These are phyloP conservation scores for Wallacemonas rigidus DNA, from an alignment of 208 protist species.

Conservation along the genomic window DNA sequence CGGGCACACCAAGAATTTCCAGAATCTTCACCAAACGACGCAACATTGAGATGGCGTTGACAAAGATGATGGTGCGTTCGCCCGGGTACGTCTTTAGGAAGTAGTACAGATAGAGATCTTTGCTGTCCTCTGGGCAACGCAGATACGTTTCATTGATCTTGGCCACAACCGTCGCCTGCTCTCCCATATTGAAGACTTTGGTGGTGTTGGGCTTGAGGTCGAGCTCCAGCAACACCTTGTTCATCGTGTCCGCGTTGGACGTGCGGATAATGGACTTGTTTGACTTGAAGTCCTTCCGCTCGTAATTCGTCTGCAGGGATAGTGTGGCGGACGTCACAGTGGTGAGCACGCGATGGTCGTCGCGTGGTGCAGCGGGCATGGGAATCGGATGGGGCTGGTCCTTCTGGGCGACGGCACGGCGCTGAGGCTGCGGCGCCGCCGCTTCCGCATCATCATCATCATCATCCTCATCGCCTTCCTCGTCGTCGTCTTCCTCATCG, in stretches of 20 bases:
- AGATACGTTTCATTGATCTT: conserved; percentile 93
- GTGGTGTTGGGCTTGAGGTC: conserved; percentile 73
- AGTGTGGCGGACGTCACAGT: conserved; percentile 92
- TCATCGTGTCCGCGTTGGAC: conserved; percentile 78
- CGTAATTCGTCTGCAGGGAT: conserved; percentile 90
- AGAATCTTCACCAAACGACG: conserved; percentile 93
- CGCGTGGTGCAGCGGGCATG: conserved; percentile 75
- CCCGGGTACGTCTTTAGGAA: conserved; percentile 88
- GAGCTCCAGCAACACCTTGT: conserved; percentile 64
- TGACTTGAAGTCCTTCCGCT: conserved; percentile 67
- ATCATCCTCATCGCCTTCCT: conserved; percentile 32
- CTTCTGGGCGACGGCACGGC: conserved; percentile 30
- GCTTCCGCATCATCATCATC: conserved; percentile 19
- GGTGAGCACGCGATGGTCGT: conserved; percentile 67
- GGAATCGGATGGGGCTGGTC: conserved; percentile 68
- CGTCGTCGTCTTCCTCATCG: conserved; percentile 9
- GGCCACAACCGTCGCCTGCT: conserved; percentile 61
- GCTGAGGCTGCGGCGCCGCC: conserved; percentile 11
- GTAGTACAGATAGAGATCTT: conserved; percentile 95
- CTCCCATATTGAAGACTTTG: conserved; percentile 86
- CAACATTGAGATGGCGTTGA: conserved; percentile 94
- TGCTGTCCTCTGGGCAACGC: conserved; percentile 93
- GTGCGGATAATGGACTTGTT: conserved; percentile 84
- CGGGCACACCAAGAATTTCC: conserved; percentile 81
- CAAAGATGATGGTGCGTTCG: conserved; percentile 94